Evolutionary conservation across 192 early-diverging fungal genomes (phyloP).

Genomic region (Backusella parvicylindrica): DNA sequence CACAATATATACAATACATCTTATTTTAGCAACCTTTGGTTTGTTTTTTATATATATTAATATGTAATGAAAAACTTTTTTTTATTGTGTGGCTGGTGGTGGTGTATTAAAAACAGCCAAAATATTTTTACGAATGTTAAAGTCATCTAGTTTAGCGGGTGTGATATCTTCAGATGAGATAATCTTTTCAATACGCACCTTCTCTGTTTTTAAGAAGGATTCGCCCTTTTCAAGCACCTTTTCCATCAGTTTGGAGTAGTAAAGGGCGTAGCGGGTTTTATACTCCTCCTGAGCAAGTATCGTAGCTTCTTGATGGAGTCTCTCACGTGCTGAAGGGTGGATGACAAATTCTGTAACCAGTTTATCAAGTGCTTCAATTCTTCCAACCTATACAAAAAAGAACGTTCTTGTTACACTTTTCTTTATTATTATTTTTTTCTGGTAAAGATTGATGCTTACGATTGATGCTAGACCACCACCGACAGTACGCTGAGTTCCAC

Average conservation of each 20-base stretch:
- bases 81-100: neutral
- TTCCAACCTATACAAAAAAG: constrained; percentile 67
- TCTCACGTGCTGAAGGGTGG: constrained; percentile 22
- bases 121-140: constrained; percentile 87
- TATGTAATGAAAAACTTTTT: neutral
- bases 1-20: neutral
- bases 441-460: constrained; percentile 31
- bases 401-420: neutral
- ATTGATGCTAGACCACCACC: constrained; percentile 68
- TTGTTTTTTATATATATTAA: too few species aligned
- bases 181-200: constrained; percentile 78
- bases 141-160: constrained; percentile 74
- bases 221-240: constrained; percentile 68
- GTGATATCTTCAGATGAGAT: constrained; percentile 63
- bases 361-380: constrained; percentile 54
- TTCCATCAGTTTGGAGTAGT: constrained; percentile 92
- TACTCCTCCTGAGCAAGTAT: constrained; percentile 41
- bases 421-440: too few species aligned
- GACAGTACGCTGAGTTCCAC: constrained; percentile 66
- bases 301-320: constrained; percentile 29
- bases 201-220: constrained; percentile 71
- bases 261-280: constrained; percentile 58
- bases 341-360: constrained; percentile 60
- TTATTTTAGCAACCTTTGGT: neutral
- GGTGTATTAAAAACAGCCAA: constrained; percentile 40